A percentile compares a stretch with the other conserved stretches of the same genome.
Evolutionary conservation across 805 yeast species (phyloP).

Genomic region (Lachancea lanzarotensis): DNA sequence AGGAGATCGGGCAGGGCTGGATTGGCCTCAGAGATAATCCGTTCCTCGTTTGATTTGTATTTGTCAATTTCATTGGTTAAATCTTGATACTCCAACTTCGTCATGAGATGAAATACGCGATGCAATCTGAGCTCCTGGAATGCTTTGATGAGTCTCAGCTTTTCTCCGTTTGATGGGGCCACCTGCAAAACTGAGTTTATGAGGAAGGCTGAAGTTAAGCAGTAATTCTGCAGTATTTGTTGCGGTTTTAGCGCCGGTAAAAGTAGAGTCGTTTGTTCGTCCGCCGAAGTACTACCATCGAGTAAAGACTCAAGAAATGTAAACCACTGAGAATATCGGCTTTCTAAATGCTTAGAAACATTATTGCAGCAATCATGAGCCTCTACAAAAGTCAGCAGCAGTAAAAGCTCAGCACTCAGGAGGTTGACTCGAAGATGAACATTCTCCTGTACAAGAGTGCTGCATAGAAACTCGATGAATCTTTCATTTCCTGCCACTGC

Average conservation of each 20-base stretch:
- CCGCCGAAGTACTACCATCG: neutral
- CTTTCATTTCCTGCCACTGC: slow-evolving; percentile 10
- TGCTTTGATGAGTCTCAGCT: slow-evolving; percentile 50
- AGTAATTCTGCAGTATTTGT: slow-evolving; percentile 53
- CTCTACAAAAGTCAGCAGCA: slow-evolving; percentile 25
- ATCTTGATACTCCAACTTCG: slow-evolving; percentile 47
- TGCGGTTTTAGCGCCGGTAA: slow-evolving; percentile 14
- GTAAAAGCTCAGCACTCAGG: slow-evolving; percentile 21
- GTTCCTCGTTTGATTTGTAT: slow-evolving; percentile 39
- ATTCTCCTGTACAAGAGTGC: slow-evolving; percentile 9
- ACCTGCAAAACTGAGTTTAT: slow-evolving; percentile 56
- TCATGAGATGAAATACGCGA: slow-evolving; percentile 45
- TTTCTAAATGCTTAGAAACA: slow-evolving; percentile 11
- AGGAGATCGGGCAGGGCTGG: slow-evolving; percentile 34
- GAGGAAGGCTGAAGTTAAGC: slow-evolving; percentile 62
- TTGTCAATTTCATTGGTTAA: slow-evolving; percentile 60
- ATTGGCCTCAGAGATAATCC: slow-evolving; percentile 21
- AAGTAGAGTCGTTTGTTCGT: neutral
- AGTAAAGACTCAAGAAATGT: slow-evolving; percentile 7
- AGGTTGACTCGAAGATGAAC: slow-evolving; percentile 16
- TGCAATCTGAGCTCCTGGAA: slow-evolving; percentile 53
- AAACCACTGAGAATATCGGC: slow-evolving; percentile 13
- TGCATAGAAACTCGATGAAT: slow-evolving; percentile 17
- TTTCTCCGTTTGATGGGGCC: slow-evolving; percentile 33
- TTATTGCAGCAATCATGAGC: slow-evolving; percentile 21